Conservation (phyloP, 2,329 filamentous ascomycete genomes). For the Hypoxylon sp. region DNA sequence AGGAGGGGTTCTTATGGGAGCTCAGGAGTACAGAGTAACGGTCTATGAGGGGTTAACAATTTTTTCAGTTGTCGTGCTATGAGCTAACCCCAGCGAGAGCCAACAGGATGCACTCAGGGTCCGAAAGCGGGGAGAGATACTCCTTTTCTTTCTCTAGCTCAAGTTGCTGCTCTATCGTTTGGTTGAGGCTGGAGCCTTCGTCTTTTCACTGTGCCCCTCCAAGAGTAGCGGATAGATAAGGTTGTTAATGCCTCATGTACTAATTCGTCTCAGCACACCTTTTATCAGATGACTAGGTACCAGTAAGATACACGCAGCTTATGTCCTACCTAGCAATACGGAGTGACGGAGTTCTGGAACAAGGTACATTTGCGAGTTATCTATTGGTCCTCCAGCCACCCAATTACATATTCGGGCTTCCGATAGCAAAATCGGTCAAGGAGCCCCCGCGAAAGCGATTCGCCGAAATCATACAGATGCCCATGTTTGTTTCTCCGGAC, state of each 20-base stretch:
- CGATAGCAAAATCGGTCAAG: slow-evolving; percentile 20
- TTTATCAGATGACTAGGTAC: slow-evolving; percentile 9
- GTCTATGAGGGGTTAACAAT: slow-evolving; percentile 42
- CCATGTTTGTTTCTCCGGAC: slow-evolving; percentile 43
- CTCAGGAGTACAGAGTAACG: slow-evolving; percentile 13
- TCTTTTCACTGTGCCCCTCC: slow-evolving; percentile 24
- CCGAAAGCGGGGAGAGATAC: slow-evolving; percentile 45
- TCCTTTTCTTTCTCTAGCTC: slow-evolving; percentile 25
- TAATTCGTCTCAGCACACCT: not conserved
- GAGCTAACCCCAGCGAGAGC: slow-evolving; percentile 33
- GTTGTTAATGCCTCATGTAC: slow-evolving; percentile 26
- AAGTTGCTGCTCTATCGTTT: slow-evolving; percentile 5
- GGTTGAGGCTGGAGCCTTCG: slow-evolving; percentile 20
- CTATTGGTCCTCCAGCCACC: slow-evolving; percentile 20
- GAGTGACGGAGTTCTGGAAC: slow-evolving; percentile 8
- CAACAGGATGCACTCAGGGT: slow-evolving; percentile 39
- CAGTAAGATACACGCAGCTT: slow-evolving; percentile 10
- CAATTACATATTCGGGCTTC: slow-evolving; percentile 28
- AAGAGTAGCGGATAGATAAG: slow-evolving; percentile 16
- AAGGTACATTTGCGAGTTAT: slow-evolving; percentile 19
- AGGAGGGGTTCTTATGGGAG: slow-evolving; percentile 40
- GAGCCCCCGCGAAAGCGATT: slow-evolving; percentile 27
- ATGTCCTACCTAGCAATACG: not conserved
- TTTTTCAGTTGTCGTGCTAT: slow-evolving; percentile 40
- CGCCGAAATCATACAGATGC: slow-evolving; percentile 28